Base-by-base conservation (phyloP, 2,329 filamentous ascomycete genomes). In the Cryphonectria nitschkei region DNA sequence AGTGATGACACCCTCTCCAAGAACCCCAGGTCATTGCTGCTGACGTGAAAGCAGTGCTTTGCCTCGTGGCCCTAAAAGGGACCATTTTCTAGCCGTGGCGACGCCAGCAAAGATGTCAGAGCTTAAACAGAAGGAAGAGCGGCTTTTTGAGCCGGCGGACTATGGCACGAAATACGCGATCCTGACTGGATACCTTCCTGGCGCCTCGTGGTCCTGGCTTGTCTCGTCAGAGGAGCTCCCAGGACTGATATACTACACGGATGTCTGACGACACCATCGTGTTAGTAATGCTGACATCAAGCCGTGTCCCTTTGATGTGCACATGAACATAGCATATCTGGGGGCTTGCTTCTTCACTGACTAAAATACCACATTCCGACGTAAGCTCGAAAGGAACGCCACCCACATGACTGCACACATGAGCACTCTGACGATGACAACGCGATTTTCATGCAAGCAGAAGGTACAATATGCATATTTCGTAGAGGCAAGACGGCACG, bases 31-130 rank as follows among this genome's bases (percentile, higher is more conserved):
- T 65, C 66, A 29, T 32, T 32, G 56, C 62, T 70, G 52, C 64
- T 71, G 34, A 58, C 26, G 37, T 50, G 1, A 16, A 34, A 32
- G 19, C 68, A 74, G 70, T 5, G 69, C 75, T 19, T 69, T 77
- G 11, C 73, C 76, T 16, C 60, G 50, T 1, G 76, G 76, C 6
- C 73, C 71, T 1, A 70, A 77, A 52, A 74, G 78, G 16, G 83
- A 88, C 70, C 85, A 88, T 75, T 88, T 89, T 75, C 78, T 89
- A 68, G 84, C 82, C 9, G 84, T 87, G 74, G 87, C 86, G 4
- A 88, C 86, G 0, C 84, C 85, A 9, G 83, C 86, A 72, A 84
- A 85, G 73, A 85, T 89, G 73, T 84, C 84, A 73, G 81, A 80
- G 37, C 67, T 75, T 41, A 76, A 73, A 60, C 60, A n/a, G 7